These are phyloP conservation scores for Coniferiporia sulphurascens DNA, from an alignment of 1,284 basidiomycete species.

Conservation along the genomic window DNA sequence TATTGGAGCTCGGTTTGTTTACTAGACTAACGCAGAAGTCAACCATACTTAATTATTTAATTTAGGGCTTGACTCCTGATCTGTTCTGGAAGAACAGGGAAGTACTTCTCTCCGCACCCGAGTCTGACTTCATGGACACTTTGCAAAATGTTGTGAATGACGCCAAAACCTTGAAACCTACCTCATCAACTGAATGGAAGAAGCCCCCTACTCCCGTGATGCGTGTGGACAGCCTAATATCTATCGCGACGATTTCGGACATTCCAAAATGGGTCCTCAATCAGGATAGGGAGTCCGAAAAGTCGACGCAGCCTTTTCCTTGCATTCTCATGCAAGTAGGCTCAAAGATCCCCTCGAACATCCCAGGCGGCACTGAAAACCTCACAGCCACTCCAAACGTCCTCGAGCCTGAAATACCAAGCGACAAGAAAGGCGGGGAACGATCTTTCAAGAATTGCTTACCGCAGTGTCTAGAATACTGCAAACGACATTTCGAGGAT, in stretches of 20 bases:
- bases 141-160: conserved; percentile 41
- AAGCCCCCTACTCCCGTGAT: conserved; percentile 26
- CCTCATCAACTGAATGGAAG: conserved; percentile 8
- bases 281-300: conserved; percentile 11
- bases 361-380: not conserved
- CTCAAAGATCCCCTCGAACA: not conserved
- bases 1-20: conserved; percentile 69
- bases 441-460: conserved; percentile 44
- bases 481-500: conserved; percentile 34
- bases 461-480: conserved; percentile 46
- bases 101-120: conserved; percentile 41
- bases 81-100: conserved; percentile 65
- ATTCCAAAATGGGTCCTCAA: conserved; percentile 21
- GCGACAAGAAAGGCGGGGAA: conserved; percentile 50
- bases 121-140: conserved; percentile 44
- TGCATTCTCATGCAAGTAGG: not conserved
- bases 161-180: not conserved
- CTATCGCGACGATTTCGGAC: conserved; percentile 32
- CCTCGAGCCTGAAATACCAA: conserved; percentile 31
- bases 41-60: not conserved
- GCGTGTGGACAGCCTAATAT: conserved; percentile 36
- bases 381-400: conserved; percentile 13
- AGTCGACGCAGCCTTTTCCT: conserved; percentile 23
- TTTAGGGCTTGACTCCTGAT: conserved; percentile 64
- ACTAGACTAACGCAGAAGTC: conserved; percentile 1